These are phyloP conservation scores for Byssochlamys sp. DNA, from an alignment of 2,329 filamentous ascomycete genomes.

Conservation along the genomic window DNA sequence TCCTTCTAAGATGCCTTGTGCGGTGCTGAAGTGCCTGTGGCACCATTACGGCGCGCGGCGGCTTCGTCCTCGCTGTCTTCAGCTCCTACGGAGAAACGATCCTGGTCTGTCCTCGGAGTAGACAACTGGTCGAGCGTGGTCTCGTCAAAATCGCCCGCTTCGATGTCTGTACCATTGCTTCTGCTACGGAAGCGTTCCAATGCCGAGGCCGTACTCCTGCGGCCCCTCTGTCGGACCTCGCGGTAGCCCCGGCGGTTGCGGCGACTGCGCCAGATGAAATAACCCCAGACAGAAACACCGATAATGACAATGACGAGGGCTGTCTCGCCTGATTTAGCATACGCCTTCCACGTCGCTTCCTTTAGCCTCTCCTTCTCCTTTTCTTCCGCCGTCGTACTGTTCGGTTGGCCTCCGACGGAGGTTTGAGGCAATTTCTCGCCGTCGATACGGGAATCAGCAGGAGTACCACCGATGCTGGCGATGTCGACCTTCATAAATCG, in stretches of 20 bases:
- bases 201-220: constrained; percentile 17
- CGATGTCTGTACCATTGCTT: constrained; percentile 41
- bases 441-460: constrained; percentile 70
- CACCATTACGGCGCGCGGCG: neutral
- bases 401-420: constrained; percentile 63
- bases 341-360: constrained; percentile 78
- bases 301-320: constrained; percentile 73
- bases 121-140: constrained; percentile 48
- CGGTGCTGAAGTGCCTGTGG: neutral
- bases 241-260: constrained; percentile 37
- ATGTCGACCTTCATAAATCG: constrained; percentile 93
- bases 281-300: constrained; percentile 65
- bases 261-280: constrained; percentile 52
- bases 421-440: constrained; percentile 73
- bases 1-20: neutral
- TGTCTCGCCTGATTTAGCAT: constrained; percentile 76
- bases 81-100: neutral
- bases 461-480: constrained; percentile 69
- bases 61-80: neutral
- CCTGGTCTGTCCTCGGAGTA: neutral
- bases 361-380: constrained; percentile 64
- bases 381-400: constrained; percentile 57
- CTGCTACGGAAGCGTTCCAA: constrained; percentile 41
- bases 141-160: constrained; percentile 55
- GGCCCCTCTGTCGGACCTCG: constrained; percentile 35